Percentiles rank a stretch among this genome's conserved stretches.
These are phyloP conservation scores for Cyclanthera cordifolia DNA, from an alignment of 306 rosid species.

Conservation along the genomic window DNA sequence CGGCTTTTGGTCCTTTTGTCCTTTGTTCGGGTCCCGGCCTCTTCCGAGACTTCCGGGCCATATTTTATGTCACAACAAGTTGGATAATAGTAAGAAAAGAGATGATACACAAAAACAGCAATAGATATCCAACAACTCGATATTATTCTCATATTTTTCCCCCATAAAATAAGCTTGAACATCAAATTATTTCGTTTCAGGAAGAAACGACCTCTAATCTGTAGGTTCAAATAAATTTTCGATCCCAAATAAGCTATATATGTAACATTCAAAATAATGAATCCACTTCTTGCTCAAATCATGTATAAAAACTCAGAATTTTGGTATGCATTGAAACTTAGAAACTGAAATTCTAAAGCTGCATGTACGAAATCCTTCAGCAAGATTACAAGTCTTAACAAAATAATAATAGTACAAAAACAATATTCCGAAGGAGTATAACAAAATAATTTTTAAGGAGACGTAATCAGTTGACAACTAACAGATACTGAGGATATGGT, in stretches of 20 bases:
- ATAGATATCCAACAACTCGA: neutral
- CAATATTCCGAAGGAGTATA: no score
- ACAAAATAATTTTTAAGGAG: neutral
- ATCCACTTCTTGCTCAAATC: neutral
- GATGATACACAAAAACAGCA: neutral
- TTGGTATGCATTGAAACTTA: neutral
- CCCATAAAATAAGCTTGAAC: neutral
- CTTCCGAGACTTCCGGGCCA: no score
- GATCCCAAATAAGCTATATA: neutral
- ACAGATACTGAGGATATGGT: neutral
- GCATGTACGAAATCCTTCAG: neutral
- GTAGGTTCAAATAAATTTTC: neutral
- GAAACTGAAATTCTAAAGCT: neutral
- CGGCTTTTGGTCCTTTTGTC: no score
- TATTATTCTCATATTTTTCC: neutral
- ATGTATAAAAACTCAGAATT: neutral
- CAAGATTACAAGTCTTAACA: neutral
- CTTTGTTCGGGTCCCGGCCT: no score
- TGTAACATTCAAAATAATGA: neutral
- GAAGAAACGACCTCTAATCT: neutral
- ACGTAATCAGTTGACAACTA: neutral
- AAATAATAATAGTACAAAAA: no score
- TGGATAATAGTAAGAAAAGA: neutral
- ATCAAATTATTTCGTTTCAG: neutral
- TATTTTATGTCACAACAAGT: no score